Evolutionary conservation across 345 rosid genomes (phyloP).

Genomic region (Anastatica hierochuntica): DNA sequence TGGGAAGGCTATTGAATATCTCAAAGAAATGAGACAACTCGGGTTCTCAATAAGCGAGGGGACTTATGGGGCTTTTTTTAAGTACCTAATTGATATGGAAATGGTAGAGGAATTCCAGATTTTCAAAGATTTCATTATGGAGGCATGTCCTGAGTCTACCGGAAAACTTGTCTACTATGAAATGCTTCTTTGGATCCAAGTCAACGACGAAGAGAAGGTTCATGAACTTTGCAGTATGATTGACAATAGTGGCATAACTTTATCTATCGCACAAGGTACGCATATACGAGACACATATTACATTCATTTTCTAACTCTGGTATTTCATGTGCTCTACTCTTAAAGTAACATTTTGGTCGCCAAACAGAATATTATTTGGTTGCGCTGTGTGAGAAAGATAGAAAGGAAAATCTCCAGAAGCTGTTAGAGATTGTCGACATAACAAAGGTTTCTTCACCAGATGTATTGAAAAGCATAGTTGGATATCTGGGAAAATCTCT

Average conservation of each 20-base stretch:
- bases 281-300: no score
- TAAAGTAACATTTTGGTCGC: no score
- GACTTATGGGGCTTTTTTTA: slow-evolving; percentile 57
- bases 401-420: slow-evolving; percentile 41
- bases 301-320: slow-evolving; percentile 1
- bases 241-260: slow-evolving; percentile 17
- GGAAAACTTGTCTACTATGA: slow-evolving; percentile 72
- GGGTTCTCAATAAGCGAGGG: slow-evolving; percentile 55
- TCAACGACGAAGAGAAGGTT: slow-evolving; percentile 43
- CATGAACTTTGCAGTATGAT: slow-evolving; percentile 38
- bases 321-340: background rate
- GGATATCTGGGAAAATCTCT: slow-evolving; percentile 52
- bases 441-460: slow-evolving; percentile 35
- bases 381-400: slow-evolving; percentile 58
- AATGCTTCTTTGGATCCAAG: slow-evolving; percentile 59
- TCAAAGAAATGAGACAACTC: slow-evolving; percentile 51
- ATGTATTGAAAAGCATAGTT: slow-evolving; percentile 36
- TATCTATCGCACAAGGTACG: slow-evolving; percentile 41
- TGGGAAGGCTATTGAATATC: slow-evolving; percentile 32
- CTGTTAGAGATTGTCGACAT: slow-evolving; percentile 54
- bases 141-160: slow-evolving; percentile 24
- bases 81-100: slow-evolving; percentile 50
- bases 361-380: slow-evolving; percentile 57
- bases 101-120: slow-evolving; percentile 54
- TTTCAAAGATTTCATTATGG: slow-evolving; percentile 32